Evolutionary conservation across 495 filamentous ascomycete genomes (phyloP).

Genomic region (Halenospora varia): DNA sequence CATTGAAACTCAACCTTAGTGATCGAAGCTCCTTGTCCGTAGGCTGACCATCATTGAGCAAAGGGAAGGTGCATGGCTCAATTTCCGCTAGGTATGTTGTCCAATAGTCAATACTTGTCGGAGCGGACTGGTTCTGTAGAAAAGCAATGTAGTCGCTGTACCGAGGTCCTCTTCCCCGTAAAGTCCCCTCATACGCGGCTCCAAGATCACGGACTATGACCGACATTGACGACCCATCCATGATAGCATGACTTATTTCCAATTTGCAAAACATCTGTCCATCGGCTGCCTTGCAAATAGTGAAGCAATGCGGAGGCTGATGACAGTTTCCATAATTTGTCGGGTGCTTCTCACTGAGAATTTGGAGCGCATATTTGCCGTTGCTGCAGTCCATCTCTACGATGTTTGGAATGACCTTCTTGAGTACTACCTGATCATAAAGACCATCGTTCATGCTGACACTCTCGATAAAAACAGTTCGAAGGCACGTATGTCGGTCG

Average conservation of each 20-base stretch:
- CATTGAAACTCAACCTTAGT: background rate
- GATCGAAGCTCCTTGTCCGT: background rate
- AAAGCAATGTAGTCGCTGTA: constrained; percentile 10
- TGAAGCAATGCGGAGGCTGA: constrained; percentile 14
- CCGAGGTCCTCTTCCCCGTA: background rate
- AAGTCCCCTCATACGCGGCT: constrained; percentile 2
- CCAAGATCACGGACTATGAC: constrained; percentile 1
- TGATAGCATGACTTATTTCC: constrained; percentile 4
- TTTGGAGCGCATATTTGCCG: background rate
- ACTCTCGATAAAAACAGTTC: constrained; percentile 54
- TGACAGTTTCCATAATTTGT: constrained; percentile 19
- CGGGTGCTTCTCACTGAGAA: background rate
- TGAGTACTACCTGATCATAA: constrained; percentile 31
- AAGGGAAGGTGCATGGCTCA: constrained; percentile 2
- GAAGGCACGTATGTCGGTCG: constrained; percentile 46
- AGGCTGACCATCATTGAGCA: background rate
- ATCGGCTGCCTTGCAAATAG: background rate
- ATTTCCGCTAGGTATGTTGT: constrained; percentile 6
- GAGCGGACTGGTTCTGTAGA: background rate
- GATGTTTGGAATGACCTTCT: background rate
- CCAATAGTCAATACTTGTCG: constrained; percentile 3
- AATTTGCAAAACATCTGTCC: background rate
- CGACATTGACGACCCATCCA: background rate
- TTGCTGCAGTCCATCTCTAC: background rate
- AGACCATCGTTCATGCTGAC: constrained; percentile 32